Conservation (phyloP, 345 rosid species). For the Ailanthus altissimus region DNA sequence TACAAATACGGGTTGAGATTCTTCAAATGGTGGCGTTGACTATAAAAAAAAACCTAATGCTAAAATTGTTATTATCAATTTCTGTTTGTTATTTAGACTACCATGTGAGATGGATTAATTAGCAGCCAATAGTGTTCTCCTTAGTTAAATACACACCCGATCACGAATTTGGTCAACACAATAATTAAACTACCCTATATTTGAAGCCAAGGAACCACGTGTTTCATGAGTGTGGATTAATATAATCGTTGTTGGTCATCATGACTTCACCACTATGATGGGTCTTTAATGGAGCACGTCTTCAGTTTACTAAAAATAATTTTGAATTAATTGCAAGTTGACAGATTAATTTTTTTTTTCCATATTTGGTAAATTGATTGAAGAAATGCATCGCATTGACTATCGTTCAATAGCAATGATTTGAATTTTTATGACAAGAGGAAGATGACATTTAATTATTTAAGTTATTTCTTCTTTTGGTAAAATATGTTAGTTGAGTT, state of each 20-base stretch:
- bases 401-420: not conserved
- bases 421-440: not conserved
- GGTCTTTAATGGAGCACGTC: not conserved
- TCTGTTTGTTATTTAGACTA: no score
- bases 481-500: not conserved
- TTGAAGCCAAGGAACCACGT: not conserved
- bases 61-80: no score
- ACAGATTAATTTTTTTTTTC: not conserved
- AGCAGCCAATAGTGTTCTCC: no score
- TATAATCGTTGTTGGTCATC: not conserved
- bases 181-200: not conserved
- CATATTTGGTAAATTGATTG: not conserved
- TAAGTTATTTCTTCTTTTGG: not conserved
- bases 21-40: no score
- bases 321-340: not conserved
- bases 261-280: not conserved
- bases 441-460: no score
- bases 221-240: not conserved
- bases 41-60: no score
- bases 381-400: not conserved
- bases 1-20: no score
- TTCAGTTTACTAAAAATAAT: not conserved
- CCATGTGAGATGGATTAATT: not conserved
- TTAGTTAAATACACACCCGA: not conserved
- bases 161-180: not conserved